Conservation (phyloP, 306 rosid species). For the Arachis hypogaea region DNA sequence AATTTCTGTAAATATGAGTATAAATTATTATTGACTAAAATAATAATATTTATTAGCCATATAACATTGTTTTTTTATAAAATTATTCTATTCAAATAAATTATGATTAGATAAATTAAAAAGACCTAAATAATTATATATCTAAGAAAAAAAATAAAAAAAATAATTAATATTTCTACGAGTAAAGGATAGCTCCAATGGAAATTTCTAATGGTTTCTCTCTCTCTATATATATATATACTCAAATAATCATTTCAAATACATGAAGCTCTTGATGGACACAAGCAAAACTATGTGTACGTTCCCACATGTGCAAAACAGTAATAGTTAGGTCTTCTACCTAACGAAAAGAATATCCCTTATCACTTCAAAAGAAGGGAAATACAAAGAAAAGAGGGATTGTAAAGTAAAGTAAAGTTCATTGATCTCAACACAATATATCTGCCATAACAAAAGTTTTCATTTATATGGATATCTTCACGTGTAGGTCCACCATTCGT, state of each 20-base stretch:
- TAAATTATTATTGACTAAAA: no score
- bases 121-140: no score
- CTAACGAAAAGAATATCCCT: conserved; percentile 40
- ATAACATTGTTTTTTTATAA: no score
- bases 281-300: conserved; percentile 35
- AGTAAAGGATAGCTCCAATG: conserved; percentile 21
- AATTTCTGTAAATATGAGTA: no score
- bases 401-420: conserved; percentile 21
- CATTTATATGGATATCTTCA: neutral
- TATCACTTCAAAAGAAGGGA: conserved; percentile 7
- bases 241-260: no score
- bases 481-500: conserved; percentile 39
- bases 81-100: no score
- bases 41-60: no score
- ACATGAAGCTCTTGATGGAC: conserved; percentile 30
- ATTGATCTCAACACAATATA: conserved; percentile 2
- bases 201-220: conserved; percentile 21
- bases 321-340: conserved; percentile 46
- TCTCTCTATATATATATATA: conserved; percentile 17
- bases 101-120: no score
- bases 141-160: no score
- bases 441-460: conserved; percentile 12
- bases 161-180: neutral
- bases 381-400: neutral
- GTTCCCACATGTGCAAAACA: conserved; percentile 47